Evolutionary conservation across 2,329 filamentous ascomycete genomes (phyloP).

Genomic region (Trichophyton rubrum): DNA sequence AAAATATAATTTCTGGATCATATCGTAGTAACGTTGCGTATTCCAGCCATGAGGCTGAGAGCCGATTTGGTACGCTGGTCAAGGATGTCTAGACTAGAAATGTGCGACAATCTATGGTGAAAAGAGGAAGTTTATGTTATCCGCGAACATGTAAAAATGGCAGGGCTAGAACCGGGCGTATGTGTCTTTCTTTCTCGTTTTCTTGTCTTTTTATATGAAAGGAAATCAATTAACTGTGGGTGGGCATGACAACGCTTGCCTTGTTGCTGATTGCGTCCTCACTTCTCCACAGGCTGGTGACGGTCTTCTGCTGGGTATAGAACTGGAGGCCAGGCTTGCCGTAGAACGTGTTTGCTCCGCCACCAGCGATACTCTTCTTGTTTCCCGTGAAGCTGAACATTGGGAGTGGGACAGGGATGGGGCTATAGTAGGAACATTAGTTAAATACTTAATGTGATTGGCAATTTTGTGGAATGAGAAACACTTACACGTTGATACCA

Average conservation of each 20-base stretch:
- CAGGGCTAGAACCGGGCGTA: not conserved
- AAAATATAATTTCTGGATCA: not conserved
- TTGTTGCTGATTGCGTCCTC: conserved; percentile 76
- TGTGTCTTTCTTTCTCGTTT: not conserved
- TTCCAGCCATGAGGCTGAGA: not conserved
- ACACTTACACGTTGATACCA: conserved; percentile 46
- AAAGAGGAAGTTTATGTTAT: conserved; percentile 3
- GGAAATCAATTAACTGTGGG: conserved; percentile 30
- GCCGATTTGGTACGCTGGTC: not conserved
- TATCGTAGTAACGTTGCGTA: not conserved
- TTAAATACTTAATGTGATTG: not conserved
- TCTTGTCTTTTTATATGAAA: not conserved
- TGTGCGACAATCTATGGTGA: not conserved
- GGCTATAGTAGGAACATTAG: conserved; percentile 16
- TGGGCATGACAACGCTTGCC: conserved; percentile 82
- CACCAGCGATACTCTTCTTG: conserved; percentile 86
- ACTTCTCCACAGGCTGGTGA: conserved; percentile 79
- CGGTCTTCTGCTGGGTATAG: conserved; percentile 96
- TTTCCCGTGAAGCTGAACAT: conserved; percentile 56
- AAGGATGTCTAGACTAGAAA: conserved; percentile 1
- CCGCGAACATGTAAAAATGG: not conserved
- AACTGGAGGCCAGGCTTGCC: conserved; percentile 85
- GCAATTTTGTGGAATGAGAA: not conserved
- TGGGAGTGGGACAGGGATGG: conserved; percentile 50
- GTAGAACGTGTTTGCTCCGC: conserved; percentile 89